Base-by-base conservation (phyloP, 345 rosid genomes). In the Geranium rotundifolium region DNA sequence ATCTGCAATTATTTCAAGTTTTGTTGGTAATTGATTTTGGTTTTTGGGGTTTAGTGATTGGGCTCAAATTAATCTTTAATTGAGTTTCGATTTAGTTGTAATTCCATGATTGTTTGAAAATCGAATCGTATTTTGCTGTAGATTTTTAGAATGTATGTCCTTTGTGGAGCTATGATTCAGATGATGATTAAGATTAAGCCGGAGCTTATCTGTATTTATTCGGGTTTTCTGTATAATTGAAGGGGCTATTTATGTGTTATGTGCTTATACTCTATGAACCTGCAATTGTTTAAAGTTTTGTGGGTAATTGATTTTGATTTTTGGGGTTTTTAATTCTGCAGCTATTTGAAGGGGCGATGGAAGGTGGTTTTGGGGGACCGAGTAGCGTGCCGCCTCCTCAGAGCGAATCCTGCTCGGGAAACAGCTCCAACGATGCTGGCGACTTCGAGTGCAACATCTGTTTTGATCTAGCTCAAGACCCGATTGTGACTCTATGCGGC, bases 371-470 rank as follows among this genome's bases (percentile, higher is more conserved):
- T 54, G 82, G 69, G 34, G 95, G 86, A 76, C 69, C 86, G 17
- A 74, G 80, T 17, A 75, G 83, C 60, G 41, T 73, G 19, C 69
- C 67, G 0, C 61, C 79, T 0, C 77, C 71, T 37, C 46, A 37
- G 17, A 68, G 73, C 54, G 63, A 80, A 1, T 74, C 84, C 49
- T 80, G 63, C 64, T 71, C 71, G 0, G 79, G 72, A 23, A 71
- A 56, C 37, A 73, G 64, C 67, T 23, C 63, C 55, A 82, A 72
- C 65, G 96, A 91, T 64, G 84, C 77, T 14, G 90, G 84, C 4
- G 89, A 84, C 76, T 92, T 89, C 29, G 96, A 93, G 67, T 93
- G 99, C 81, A 93, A 93, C 73, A 93, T 93, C 54, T 93, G 95
- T 73, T 88, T 93, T 0, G 99, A 93, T 56, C 68, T 88, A 68